Evolutionary conservation across 331 rosid species (phyloP).

Genomic region (Prunus yedoensis): DNA sequence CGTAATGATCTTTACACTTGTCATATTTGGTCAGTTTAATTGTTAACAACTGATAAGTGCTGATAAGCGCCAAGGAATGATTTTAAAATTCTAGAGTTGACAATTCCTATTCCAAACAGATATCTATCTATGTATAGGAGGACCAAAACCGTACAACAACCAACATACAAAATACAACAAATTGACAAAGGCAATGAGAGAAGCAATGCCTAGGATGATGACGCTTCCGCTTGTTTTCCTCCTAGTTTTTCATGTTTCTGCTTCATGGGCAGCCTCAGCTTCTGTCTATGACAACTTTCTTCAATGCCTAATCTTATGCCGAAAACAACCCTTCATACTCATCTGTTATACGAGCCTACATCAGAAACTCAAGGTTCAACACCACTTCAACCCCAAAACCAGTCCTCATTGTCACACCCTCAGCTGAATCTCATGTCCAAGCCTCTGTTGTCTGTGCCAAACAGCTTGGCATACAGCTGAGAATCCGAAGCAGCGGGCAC

Average conservation of each 20-base stretch:
- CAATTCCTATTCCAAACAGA: no score
- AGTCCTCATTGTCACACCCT: slow-evolving; percentile 49
- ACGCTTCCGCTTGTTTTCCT: slow-evolving; percentile 7
- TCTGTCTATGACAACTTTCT: slow-evolving; percentile 13
- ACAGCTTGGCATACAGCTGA: slow-evolving; percentile 39
- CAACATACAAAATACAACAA: no score
- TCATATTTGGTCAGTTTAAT: no score
- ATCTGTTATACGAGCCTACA: no score
- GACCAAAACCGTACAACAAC: no score
- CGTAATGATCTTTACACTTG: no score
- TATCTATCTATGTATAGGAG: no score
- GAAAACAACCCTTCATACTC: slow-evolving; percentile 2
- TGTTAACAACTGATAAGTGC: no score
- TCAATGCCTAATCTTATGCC: slow-evolving; percentile 16
- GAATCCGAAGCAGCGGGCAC: slow-evolving; percentile 66
- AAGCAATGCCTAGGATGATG: neutral
- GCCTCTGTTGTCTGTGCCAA: slow-evolving; percentile 45
- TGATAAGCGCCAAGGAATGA: no score
- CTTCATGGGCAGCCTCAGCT: slow-evolving; percentile 15
- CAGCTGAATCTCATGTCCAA: slow-evolving; percentile 41
- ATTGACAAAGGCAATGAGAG: no score
- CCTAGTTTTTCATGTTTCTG: slow-evolving; percentile 30
- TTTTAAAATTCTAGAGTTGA: no score
- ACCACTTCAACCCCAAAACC: slow-evolving; percentile 37
- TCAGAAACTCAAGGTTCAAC: no score